Conservation (phyloP, 116 monocot species). For the Thalassia testudinum region DNA sequence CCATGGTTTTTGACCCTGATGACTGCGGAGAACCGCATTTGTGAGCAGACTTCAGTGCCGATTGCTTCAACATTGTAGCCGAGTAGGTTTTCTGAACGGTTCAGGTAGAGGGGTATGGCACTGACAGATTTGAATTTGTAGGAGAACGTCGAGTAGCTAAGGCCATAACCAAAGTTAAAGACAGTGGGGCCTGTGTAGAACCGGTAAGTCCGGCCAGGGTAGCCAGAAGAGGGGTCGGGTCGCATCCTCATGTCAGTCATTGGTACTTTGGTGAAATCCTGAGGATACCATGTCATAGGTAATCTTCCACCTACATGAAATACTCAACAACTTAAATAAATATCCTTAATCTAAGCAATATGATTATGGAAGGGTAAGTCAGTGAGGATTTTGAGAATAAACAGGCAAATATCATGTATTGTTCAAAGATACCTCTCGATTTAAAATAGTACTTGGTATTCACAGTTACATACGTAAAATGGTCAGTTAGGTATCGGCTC, state of each 20-base stretch:
- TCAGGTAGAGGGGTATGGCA: conserved; percentile 10
- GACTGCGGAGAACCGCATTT: conserved; percentile 16
- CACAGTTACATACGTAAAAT: no score
- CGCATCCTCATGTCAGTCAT: conserved; percentile 99
- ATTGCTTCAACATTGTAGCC: conserved; percentile 21
- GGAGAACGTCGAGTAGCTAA: conserved; percentile 73
- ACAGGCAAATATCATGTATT: not conserved
- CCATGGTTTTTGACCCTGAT: conserved; percentile 23
- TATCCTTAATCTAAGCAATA: no score
- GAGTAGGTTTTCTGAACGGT: conserved; percentile 5
- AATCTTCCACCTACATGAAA: conserved; percentile 59
- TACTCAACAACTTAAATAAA: no score
- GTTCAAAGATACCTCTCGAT: no score
- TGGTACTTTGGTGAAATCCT: conserved; percentile 53
- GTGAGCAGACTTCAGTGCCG: conserved; percentile 12
- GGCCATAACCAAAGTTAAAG: conserved; percentile 70
- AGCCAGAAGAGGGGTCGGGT: conserved; percentile 41
- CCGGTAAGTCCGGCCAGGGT: conserved; percentile 84
- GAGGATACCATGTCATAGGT: conserved; percentile 93
- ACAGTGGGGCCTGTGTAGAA: conserved; percentile 68
- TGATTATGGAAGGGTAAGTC: no score
- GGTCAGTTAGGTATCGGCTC: no score
- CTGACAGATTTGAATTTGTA: conserved; percentile 22
- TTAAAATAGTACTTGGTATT: no score
- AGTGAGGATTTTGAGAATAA: no score